Percentiles rank a stretch among this genome's conserved stretches.
phyloP scores from a whole-genome alignment of 2,329 filamentous ascomycete species.

The Penicillium sp. region DNA sequence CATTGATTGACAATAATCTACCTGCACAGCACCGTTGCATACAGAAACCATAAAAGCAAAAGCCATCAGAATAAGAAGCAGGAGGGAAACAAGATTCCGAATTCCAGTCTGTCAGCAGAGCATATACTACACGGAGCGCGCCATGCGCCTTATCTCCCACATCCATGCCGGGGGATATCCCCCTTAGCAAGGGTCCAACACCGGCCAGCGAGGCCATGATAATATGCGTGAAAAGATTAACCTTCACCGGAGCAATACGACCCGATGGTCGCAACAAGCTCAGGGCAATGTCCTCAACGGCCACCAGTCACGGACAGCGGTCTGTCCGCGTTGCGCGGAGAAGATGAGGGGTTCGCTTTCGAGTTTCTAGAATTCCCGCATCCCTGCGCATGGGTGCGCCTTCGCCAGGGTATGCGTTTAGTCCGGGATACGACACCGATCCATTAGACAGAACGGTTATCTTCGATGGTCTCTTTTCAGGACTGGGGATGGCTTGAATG shows the following conservation, averaged over 20 bases:
- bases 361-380: conserved; percentile 6
- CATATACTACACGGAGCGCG: not conserved
- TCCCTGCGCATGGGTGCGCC: not conserved
- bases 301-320: not conserved
- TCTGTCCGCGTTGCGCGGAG: conserved; percentile 2
- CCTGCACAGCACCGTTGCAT: not conserved
- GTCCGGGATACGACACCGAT: conserved; percentile 6
- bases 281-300: not conserved
- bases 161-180: conserved; percentile 1
- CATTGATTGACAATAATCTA: not conserved
- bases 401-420: conserved; percentile 5
- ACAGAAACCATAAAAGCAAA: not conserved
- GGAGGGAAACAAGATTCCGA: not conserved
- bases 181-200: not conserved
- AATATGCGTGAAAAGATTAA: not conserved
- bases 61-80: not conserved
- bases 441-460: not conserved
- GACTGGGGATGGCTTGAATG: not conserved
- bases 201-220: not conserved
- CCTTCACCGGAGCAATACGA: conserved; percentile 1
- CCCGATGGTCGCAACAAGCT: conserved; percentile 2
- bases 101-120: not conserved
- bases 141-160: not conserved
- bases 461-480: not conserved
- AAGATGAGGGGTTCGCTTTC: conserved; percentile 6